Conservation (phyloP, 1,284 basidiomycete genomes). For the Moniliella sp. region DNA sequence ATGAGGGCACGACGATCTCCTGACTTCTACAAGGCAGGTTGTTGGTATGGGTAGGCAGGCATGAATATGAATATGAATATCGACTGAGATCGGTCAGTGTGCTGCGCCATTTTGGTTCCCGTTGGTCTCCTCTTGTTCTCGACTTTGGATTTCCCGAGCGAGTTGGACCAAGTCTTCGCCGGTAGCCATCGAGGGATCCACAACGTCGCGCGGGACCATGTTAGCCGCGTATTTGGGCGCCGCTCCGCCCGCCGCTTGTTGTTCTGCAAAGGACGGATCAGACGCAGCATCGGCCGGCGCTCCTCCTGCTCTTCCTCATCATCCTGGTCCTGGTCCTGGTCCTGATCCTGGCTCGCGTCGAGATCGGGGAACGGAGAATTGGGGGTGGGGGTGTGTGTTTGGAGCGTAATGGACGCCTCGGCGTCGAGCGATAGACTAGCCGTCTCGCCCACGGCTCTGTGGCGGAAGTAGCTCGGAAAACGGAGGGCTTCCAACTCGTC, state of each 20-base stretch:
- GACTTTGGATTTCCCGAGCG: too few species aligned
- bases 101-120: too few species aligned
- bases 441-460: neutral
- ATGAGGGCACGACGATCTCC: too few species aligned
- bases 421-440: neutral
- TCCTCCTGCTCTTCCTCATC: neutral
- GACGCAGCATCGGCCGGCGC: neutral
- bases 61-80: too few species aligned
- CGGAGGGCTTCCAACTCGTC: slow-evolving; percentile 43
- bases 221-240: neutral
- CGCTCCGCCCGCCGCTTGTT: neutral
- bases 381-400: neutral
- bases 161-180: too few species aligned
- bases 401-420: too few species aligned
- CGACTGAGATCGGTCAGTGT: too few species aligned
- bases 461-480: neutral
- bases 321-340: neutral
- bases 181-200: too few species aligned
- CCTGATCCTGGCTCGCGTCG: neutral
- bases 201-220: neutral
- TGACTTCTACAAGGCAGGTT: too few species aligned
- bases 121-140: too few species aligned
- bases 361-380: too few species aligned
- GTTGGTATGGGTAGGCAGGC: too few species aligned
- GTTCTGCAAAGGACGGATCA: neutral